A percentile compares a stretch with the other conserved stretches of the same genome.
Conservation (phyloP, 192 early-diverging fungal species). For the Coemansia sp. region DNA sequence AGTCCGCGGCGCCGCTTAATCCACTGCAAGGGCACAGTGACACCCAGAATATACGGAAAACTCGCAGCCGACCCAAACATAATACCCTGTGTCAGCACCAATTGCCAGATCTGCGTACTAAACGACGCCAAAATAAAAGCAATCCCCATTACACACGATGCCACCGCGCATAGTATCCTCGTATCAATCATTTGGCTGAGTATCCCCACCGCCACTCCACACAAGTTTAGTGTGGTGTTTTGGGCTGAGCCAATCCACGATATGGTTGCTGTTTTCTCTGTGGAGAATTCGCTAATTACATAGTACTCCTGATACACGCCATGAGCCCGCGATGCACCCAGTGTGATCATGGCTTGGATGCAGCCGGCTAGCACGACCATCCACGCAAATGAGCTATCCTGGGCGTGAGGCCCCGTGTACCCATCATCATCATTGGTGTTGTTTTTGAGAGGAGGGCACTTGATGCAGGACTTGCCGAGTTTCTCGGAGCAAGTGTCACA, state of each 20-base stretch:
- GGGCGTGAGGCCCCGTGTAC: not conserved
- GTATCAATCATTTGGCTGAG: slow-evolving; percentile 35
- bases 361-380: slow-evolving; percentile 37
- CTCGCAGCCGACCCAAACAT: slow-evolving; percentile 42
- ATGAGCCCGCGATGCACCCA: slow-evolving; percentile 43
- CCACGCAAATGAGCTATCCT: slow-evolving; percentile 45
- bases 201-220: slow-evolving; percentile 42
- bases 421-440: not conserved
- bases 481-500: not conserved
- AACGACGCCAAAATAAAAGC: slow-evolving; percentile 52
- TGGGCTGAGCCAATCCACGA: slow-evolving; percentile 53
- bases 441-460: not conserved
- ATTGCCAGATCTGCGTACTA: slow-evolving; percentile 53
- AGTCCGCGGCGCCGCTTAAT: slow-evolving; percentile 30
- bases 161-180: slow-evolving; percentile 24
- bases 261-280: slow-evolving; percentile 18
- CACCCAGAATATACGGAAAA: slow-evolving; percentile 49
- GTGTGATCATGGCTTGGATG: slow-evolving; percentile 41
- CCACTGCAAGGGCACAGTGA: slow-evolving; percentile 47
- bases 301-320: slow-evolving; percentile 54
- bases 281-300: slow-evolving; percentile 28
- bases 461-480: not conserved
- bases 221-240: slow-evolving; percentile 44
- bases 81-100: slow-evolving; percentile 52
- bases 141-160: slow-evolving; percentile 23